A percentile compares a stretch with the other conserved stretches of the same genome.
Evolutionary conservation across 257 asterid genomes (phyloP).

Genomic region (Misopates orontium): DNA sequence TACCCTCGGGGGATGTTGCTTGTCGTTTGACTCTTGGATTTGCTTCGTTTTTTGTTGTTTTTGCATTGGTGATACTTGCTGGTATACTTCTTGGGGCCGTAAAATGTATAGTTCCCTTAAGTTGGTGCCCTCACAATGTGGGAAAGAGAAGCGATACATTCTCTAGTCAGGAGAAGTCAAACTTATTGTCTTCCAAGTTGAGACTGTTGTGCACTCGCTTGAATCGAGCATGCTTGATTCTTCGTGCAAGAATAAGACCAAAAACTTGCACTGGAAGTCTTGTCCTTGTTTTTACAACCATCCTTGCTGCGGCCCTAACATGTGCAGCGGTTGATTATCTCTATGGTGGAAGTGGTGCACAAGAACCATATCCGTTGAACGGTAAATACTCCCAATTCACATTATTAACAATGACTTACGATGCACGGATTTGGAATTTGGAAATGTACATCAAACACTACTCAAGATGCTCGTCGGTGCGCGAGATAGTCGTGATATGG

Average conservation of each 20-base stretch:
- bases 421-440: conserved; percentile 94
- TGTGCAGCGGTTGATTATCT: conserved; percentile 63
- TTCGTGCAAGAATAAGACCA: conserved; percentile 62
- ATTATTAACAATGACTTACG: conserved; percentile 83
- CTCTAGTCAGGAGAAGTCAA: conserved; percentile 59
- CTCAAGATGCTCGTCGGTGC: conserved; percentile 92
- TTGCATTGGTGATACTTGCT: conserved; percentile 47
- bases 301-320: conserved; percentile 38
- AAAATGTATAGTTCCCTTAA: conserved; percentile 66
- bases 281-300: conserved; percentile 41
- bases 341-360: conserved; percentile 84
- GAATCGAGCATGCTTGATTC: conserved; percentile 53
- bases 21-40: conserved; percentile 69
- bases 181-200: conserved; percentile 53
- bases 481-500: conserved; percentile 96
- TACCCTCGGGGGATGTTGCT: conserved; percentile 71
- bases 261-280: conserved; percentile 48
- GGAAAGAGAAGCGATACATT: conserved; percentile 84
- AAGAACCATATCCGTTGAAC: conserved; percentile 67
- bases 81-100: conserved; percentile 84
- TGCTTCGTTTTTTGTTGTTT: conserved; percentile 54
- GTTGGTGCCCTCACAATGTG: conserved; percentile 84
- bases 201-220: conserved; percentile 72
- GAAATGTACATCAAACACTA: conserved; percentile 82
- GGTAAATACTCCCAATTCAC: conserved; percentile 91